Percentiles rank a stretch among this genome's conserved stretches.
phyloP scores from a whole-genome alignment of 495 filamentous ascomycete genomes.

The Aspergillus hancockii region DNA sequence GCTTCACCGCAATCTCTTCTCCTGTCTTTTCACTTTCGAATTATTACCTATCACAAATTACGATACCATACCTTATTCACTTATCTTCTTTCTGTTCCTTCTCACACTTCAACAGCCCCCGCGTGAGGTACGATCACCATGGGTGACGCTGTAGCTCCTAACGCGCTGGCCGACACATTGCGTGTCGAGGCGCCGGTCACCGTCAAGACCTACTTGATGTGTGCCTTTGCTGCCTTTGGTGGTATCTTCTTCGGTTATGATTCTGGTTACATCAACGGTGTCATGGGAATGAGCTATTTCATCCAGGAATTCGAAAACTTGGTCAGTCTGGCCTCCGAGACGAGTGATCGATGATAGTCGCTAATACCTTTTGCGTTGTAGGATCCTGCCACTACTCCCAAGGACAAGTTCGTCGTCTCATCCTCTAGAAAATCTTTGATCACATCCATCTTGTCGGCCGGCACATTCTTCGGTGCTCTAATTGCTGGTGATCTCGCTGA shows the following conservation, averaged over 20 bases:
- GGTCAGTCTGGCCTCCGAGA: conserved; percentile 20
- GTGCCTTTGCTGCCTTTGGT: conserved; percentile 60
- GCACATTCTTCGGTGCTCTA: conserved; percentile 76
- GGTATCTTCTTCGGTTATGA: conserved; percentile 60
- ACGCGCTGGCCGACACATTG: conserved; percentile 16
- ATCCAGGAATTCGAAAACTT: conserved; percentile 42
- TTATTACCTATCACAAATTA: background rate
- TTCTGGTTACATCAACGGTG: conserved; percentile 57
- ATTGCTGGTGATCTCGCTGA: conserved; percentile 71
- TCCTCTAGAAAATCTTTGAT: conserved; percentile 61
- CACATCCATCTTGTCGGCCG: conserved; percentile 71
- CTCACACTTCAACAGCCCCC: background rate
- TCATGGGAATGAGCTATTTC: conserved; percentile 55
- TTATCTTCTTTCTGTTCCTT: conserved; percentile 4
- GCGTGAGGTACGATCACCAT: conserved; percentile 16
- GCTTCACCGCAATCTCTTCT: conserved; percentile 7
- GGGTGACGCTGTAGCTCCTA: conserved; percentile 15
- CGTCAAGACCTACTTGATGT: conserved; percentile 61
- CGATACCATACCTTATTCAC: background rate
- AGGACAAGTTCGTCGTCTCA: conserved; percentile 42
- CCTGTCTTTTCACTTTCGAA: background rate
- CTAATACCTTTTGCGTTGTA: conserved; percentile 14
- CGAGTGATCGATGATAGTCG: background rate
- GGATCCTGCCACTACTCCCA: conserved; percentile 26
- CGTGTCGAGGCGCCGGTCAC: conserved; percentile 64